A percentile compares a stretch with the other conserved stretches of the same genome.
These are phyloP conservation scores for Yamadazyma insecticola DNA, from an alignment of 805 yeast species.

Conservation along the genomic window DNA sequence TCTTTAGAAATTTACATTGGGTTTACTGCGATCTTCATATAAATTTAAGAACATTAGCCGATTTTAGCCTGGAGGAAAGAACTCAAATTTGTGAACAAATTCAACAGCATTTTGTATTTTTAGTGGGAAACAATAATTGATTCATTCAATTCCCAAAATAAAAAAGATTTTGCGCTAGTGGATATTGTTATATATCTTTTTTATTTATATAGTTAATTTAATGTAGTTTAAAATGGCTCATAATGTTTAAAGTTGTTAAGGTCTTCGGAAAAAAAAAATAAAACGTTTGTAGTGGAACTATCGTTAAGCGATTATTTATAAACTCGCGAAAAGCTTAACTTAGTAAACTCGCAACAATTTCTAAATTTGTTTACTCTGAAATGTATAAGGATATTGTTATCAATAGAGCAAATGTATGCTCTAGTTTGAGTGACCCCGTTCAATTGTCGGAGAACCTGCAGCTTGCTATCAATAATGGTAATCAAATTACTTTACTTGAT, in stretches of 20 bases:
- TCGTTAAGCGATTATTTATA: too few relatives aligned
- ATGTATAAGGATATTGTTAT: constrained; percentile 11
- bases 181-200: too few relatives aligned
- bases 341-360: too few relatives aligned
- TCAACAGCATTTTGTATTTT: constrained; percentile 19
- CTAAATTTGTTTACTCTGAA: too few relatives aligned
- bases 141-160: too few relatives aligned
- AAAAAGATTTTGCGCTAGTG: too few relatives aligned
- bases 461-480: constrained; percentile 30
- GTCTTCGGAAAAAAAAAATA: too few relatives aligned
- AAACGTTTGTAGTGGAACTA: too few relatives aligned
- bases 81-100: constrained; percentile 20
- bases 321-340: too few relatives aligned
- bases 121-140: constrained; percentile 11
- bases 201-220: too few relatives aligned
- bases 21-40: constrained; percentile 23
- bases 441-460: constrained; percentile 34
- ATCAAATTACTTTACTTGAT: constrained; percentile 29
- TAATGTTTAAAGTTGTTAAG: too few relatives aligned
- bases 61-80: constrained; percentile 15
- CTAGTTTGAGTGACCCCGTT: constrained; percentile 19
- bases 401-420: constrained; percentile 5
- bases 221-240: too few relatives aligned
- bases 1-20: constrained; percentile 24
- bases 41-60: constrained; percentile 18